phyloP scores from a whole-genome alignment of 257 asterid genomes.

The Anisodus acutangulus region DNA sequence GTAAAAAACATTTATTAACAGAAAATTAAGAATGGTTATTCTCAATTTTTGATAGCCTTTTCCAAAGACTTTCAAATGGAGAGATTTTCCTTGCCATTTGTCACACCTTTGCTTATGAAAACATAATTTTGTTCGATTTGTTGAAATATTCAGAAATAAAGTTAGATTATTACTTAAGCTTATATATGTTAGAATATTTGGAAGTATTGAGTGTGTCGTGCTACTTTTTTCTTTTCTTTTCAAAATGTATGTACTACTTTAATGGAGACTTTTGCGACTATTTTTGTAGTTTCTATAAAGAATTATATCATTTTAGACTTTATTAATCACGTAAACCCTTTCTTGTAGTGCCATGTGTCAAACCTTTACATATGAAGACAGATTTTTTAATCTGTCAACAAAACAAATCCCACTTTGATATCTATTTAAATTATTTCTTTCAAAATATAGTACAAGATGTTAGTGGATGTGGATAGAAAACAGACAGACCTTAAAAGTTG shows the following conservation, averaged over 20 bases:
- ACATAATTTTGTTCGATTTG: neutral
- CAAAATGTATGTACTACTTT: neutral
- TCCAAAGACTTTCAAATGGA: neutral
- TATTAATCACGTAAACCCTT: neutral
- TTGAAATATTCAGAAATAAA: neutral
- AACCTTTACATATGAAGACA: neutral
- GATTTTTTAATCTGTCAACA: neutral
- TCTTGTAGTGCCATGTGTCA: neutral
- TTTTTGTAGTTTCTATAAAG: neutral
- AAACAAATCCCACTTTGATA: neutral
- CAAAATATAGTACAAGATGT: neutral
- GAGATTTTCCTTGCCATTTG: neutral
- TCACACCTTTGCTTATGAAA: neutral
- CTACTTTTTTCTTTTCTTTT: neutral
- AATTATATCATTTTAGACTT: neutral
- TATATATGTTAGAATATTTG: neutral
- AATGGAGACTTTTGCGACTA: neutral
- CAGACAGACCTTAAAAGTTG: neutral
- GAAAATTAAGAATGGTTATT: neutral
- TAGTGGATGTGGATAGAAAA: slow-evolving; percentile 1
- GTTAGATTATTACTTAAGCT: neutral
- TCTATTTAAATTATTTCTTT: neutral
- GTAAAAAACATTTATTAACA: too few relatives aligned
- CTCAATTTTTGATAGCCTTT: neutral
- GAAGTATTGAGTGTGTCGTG: neutral